Conservation (phyloP, 1,284 basidiomycete species). For the Ustilago tritici region DNA sequence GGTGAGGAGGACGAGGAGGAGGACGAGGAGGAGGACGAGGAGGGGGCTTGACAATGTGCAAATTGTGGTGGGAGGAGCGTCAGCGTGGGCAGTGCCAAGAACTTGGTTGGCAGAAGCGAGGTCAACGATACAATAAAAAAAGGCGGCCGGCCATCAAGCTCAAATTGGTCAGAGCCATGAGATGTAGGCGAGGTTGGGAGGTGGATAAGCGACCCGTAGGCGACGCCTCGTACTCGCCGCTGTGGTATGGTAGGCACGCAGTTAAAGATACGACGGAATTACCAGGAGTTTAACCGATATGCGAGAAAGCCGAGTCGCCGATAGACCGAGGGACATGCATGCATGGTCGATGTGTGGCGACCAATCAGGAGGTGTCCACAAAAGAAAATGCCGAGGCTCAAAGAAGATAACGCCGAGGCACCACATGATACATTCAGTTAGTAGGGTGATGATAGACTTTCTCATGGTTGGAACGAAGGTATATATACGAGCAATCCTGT, state of each 20-base stretch:
- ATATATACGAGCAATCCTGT: too few relatives aligned
- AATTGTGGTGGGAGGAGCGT: slow-evolving; percentile 1
- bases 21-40: background rate
- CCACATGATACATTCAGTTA: too few relatives aligned
- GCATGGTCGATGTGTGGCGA: too few relatives aligned
- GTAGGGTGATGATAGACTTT: too few relatives aligned
- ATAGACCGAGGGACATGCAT: too few relatives aligned
- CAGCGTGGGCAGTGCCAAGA: slow-evolving; percentile 23
- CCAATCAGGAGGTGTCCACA: too few relatives aligned
- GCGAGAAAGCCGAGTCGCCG: too few relatives aligned
- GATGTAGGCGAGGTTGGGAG: background rate
- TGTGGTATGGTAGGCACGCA: background rate
- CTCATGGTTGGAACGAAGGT: too few relatives aligned
- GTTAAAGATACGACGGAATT: too few relatives aligned
- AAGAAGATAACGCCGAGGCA: too few relatives aligned
- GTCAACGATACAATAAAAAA: slow-evolving; percentile 20
- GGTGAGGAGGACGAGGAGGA: background rate
- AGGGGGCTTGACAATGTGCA: background rate
- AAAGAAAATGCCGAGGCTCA: too few relatives aligned
- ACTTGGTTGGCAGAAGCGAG: slow-evolving; percentile 33
- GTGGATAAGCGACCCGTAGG: slow-evolving; percentile 8
- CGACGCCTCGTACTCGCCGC: background rate
- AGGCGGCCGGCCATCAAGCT: background rate
- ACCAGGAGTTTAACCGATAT: too few relatives aligned
- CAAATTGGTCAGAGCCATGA: background rate